Evolutionary conservation across 139 green algal species (phyloP), one percentile per base, ranked within the genome.

Genomic region (Tetraselmis chui): DNA sequence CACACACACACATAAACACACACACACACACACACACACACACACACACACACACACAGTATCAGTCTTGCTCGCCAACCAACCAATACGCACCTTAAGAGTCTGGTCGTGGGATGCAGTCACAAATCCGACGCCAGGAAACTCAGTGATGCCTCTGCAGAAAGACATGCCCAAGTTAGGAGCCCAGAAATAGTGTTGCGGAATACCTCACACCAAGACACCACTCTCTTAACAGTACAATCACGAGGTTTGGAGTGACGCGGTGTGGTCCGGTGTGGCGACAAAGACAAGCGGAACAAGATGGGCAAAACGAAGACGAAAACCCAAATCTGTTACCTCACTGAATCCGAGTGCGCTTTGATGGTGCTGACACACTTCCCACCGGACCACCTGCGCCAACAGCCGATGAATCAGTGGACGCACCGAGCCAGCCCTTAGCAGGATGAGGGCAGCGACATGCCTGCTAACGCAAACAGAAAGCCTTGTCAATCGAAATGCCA

Each of bases 81-180:
- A n/a, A n/a, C n/a, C n/a, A n/a, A n/a, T n/a, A n/a, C n/a, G 78
- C 59, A 92, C 81, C 77, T 86, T 90, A 27, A 93, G 67, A 0
- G 88, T 94, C 30, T 86, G 78, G 87, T 99, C 96, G 86, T 99
- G 96, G 1, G 95, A 99, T 11, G 88, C 96, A 1, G 94, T 97
- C 45, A 97, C 89, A 76, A 99, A 90, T 1, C 95, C 95, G 23
- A 97, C 31, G 23, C 86, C 91, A 1, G 90, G 90, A 29, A 98
- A 79, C 80, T 93, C 31, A 2, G 89, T 86, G 30, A 98, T 87
- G 29, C 90, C 90, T 76, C 93, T 94, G 88, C 84, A 79, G 1
- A 67, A 5, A 67, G 45, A 5, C 11, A 5, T 18, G 45, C 45
- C 45, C 18, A 5, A 67, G 45, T n/a, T n/a, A n/a, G n/a, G n/a